Conservation (phyloP, 768 basidiomycete species). For the Boletus bicolor region DNA sequence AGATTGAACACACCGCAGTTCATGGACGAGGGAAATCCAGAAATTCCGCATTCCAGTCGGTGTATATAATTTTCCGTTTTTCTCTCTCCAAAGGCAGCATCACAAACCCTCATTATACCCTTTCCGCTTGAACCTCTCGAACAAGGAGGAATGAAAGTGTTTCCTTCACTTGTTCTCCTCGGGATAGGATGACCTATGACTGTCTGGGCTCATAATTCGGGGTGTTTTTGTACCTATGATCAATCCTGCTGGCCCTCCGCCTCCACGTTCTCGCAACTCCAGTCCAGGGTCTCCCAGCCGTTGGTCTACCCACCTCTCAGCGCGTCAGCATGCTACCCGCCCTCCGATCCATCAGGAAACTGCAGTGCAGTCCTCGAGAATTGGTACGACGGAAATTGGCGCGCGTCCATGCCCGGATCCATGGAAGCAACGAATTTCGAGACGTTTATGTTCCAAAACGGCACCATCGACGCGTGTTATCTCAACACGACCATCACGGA, state of each 20-base stretch:
- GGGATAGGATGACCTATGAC: not conserved
- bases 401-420: constrained; percentile 38
- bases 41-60: not conserved
- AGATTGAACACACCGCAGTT: not conserved
- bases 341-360: constrained; percentile 32
- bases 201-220: not conserved
- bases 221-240: constrained; percentile 17
- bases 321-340: constrained; percentile 20
- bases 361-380: constrained; percentile 33
- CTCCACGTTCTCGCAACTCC: constrained; percentile 11
- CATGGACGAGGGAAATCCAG: too few relatives aligned
- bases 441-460: constrained; percentile 38
- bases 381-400: constrained; percentile 38
- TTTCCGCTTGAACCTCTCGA: not conserved
- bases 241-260: constrained; percentile 21
- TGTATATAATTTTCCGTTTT: not conserved
- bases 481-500: constrained; percentile 32
- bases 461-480: constrained; percentile 37
- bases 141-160: not conserved
- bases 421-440: constrained; percentile 37
- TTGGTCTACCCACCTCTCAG: constrained; percentile 14
- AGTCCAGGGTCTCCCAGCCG: constrained; percentile 16
- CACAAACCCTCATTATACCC: not conserved
- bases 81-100: not conserved
- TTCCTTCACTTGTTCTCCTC: not conserved